Base-by-base conservation (phyloP, 2,329 filamentous ascomycete species). In the Pezicula rhizophila region DNA sequence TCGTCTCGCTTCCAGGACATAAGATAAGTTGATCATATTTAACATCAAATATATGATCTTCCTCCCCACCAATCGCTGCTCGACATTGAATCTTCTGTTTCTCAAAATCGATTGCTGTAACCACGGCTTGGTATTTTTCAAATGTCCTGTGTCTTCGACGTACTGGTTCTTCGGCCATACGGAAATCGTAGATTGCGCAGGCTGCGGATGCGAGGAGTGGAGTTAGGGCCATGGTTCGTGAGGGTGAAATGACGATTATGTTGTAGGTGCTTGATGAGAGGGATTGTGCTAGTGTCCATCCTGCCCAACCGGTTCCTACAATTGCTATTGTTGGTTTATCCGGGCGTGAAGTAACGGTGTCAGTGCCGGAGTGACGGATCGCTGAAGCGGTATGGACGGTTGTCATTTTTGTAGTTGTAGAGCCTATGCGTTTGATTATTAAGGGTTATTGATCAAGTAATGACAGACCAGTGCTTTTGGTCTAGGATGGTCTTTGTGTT, bases 151-250 rank as follows among this genome's bases (percentile, higher is more conserved):
- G 55, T 35, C 65, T 62, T 17, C 66, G 60, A 10, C 70, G 63
- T 5, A 74, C 57, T 0, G 70, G 69, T 53, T 73, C 70, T 53
- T 73, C 70, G 17, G 70, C 70, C 2, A 73, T 63, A 18, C 68
- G 64, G 51, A 72, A 71, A 46, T 72, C 65, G 62, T 72, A 73
- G 26, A 72, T 63, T 1, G 68, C 69, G 40, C 68, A 69, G 7
- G 71, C 70, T 17, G 70, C 71, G 33, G 66, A 70, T 10, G 70
- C 70, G 2, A 74, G 64, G 2, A 74, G 60, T 7, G 71, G 70
- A 1, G 71, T 74, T 48, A 73, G 70, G 42, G 69, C 68, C 26
- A 69, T 65, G 3, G 70, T 73, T 6, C 68, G 61, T 6, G 65
- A 51, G 0, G 71, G 70, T 0, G 70, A 72, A 15, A 74, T 67